phyloP scores from a whole-genome alignment of 169 alveolate genomes.

The Plasmodium blacklocki region DNA sequence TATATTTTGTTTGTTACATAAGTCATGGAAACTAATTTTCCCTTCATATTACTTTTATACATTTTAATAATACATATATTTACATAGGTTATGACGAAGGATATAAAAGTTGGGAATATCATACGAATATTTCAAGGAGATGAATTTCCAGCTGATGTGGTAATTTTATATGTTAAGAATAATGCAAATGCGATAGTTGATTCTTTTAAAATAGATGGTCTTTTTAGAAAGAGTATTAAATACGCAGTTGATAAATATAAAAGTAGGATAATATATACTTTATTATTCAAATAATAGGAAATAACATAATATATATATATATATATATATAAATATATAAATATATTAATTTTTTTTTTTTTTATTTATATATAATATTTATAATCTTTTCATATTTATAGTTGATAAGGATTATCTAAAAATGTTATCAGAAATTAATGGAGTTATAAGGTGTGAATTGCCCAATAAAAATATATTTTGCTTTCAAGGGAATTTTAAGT shows the following conservation, averaged over 20 bases:
- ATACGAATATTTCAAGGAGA: conserved; percentile 63
- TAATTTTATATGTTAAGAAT: conserved; percentile 57
- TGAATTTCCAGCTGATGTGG: conserved; percentile 77
- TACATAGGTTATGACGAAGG: conserved; percentile 72
- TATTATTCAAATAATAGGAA: too few species aligned
- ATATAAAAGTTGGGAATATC: conserved; percentile 73
- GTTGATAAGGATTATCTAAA: conserved; percentile 71
- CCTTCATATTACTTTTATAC: not conserved
- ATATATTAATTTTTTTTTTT: not conserved
- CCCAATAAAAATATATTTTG: conserved; percentile 70
- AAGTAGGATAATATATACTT: conserved; percentile 22
- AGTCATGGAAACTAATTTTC: too few species aligned
- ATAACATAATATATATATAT: not conserved
- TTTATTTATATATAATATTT: not conserved
- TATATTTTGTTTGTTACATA: too few species aligned
- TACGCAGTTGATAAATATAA: conserved; percentile 71
- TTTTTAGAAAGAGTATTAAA: conserved; percentile 52
- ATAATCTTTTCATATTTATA: not conserved
- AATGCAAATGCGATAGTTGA: conserved; percentile 68
- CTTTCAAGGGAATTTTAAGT: conserved; percentile 64
- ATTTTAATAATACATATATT: not conserved
- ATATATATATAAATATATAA: conserved; percentile 1
- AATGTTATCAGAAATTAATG: conserved; percentile 76
- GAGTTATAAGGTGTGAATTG: conserved; percentile 71
- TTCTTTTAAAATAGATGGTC: conserved; percentile 70